Conservation (phyloP, 129 eudicot genomes). For the carrot (Daucus carota) region DNA sequence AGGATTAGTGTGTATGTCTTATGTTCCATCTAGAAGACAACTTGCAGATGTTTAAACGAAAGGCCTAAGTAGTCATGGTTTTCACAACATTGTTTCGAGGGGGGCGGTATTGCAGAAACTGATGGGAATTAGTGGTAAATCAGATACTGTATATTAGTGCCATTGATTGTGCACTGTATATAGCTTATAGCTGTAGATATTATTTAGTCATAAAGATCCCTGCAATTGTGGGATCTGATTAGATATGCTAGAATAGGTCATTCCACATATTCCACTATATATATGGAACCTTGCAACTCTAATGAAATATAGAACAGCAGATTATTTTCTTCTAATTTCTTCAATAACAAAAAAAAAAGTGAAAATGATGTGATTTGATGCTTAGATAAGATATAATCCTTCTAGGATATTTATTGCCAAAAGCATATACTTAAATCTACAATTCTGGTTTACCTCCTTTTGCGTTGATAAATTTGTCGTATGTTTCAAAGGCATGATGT, state of each 20-base stretch:
- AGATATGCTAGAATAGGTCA: too few relatives aligned
- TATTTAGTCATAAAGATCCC: too few relatives aligned
- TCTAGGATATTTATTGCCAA: neutral
- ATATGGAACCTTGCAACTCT: too few relatives aligned
- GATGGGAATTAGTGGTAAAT: too few relatives aligned
- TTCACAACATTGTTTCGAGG: neutral
- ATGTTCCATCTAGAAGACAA: neutral
- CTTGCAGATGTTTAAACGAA: neutral
- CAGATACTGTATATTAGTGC: too few relatives aligned
- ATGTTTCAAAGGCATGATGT: conserved; percentile 83
- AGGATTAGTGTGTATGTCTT: neutral
- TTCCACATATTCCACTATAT: too few relatives aligned
- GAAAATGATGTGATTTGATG: neutral
- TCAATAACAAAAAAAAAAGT: too few relatives aligned
- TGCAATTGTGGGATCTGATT: too few relatives aligned
- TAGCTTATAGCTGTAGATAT: too few relatives aligned
- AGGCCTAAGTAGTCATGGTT: neutral
- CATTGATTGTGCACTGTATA: too few relatives aligned
- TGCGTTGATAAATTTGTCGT: conserved; percentile 80
- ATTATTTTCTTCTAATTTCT: too few relatives aligned
- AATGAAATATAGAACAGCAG: too few relatives aligned
- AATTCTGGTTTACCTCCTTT: conserved; percentile 50
- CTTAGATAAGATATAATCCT: neutral
- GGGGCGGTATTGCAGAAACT: neutral
- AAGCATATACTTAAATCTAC: neutral